Conservation (phyloP, 2,329 filamentous ascomycete species). For the Cordyceps fumosorosea region DNA sequence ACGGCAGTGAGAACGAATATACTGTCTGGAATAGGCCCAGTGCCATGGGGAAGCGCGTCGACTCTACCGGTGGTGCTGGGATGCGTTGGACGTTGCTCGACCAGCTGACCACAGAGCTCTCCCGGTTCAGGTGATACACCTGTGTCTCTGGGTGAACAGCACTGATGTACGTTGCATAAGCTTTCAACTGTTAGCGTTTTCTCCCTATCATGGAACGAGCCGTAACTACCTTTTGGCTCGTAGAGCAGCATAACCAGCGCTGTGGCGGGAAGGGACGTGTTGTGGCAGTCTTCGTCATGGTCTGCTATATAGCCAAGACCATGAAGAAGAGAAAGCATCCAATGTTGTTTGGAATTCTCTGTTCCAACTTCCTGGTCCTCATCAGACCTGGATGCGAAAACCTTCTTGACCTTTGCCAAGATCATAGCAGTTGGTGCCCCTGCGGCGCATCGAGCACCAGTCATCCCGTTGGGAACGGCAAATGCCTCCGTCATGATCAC, state of each 20-base stretch:
- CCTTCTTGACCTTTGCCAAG: constrained; percentile 16
- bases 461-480: not conserved
- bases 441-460: constrained; percentile 14
- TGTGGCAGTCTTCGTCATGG: not conserved
- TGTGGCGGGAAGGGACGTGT: not conserved
- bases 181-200: not conserved
- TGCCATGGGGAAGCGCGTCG: constrained; percentile 31
- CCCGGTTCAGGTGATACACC: constrained; percentile 42
- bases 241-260: constrained; percentile 5
- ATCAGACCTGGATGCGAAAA: constrained; percentile 22
- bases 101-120: constrained; percentile 19
- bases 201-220: not conserved
- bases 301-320: constrained; percentile 28
- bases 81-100: constrained; percentile 29
- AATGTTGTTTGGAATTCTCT: constrained; percentile 51
- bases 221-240: constrained; percentile 6
- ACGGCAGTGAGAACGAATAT: constrained; percentile 49
- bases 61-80: constrained; percentile 31
- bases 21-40: constrained; percentile 41
- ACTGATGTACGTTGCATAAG: constrained; percentile 40
- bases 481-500: not conserved
- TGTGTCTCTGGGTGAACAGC: constrained; percentile 33
- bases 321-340: constrained; percentile 54
- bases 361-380: constrained; percentile 43
- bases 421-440: constrained; percentile 12